Evolutionary conservation across 1,139 yeast genomes (phyloP), one percentile per base, ranked within the genome.

Genomic region (Yamadazyma atlantica): DNA sequence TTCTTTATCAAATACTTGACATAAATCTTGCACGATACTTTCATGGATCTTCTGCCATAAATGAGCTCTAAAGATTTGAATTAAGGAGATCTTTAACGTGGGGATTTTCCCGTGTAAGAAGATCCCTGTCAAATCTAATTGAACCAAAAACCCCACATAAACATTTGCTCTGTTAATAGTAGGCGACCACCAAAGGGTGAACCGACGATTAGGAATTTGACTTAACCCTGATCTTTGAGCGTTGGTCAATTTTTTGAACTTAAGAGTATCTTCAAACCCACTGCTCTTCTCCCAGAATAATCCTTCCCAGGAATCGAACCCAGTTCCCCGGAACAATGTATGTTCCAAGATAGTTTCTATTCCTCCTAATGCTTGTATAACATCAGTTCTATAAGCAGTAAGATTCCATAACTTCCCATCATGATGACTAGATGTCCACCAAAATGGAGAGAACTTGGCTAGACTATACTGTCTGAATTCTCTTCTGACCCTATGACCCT

Each of bases 171-270:
- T 78, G 53, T 94, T 94, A 49, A 94, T 94, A 1, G 99, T 94
- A 6, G 99, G 99, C 1, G 97, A 89, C 99, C 99, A 94, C 99
- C 99, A 94, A 32, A 94, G 67, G 0, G 98, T 94, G 57, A 94
- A 94, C 33, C 99, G 76, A 60, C 99, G 83, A 58, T 94, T 94
- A 3, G 99, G 99, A 53, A 94, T 92, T 64, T 94, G 99, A 58
- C 95, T 87, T 49, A 94, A 75, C 58, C 99, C 99, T 2, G 97
- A 85, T 53, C 98, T 72, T 66, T 94, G 99, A 1, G 99, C 99
- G 62, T 90, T 92, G 2, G 99, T 94, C 51, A 94, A 75, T 58
- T 90, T 94, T 58, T 90, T 88, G 62, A 89, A 87, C 58, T 90
- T 92, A 74, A 94, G 75, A 0, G 96, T 85, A 53, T 94, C 98